Evolutionary conservation across 2,329 filamentous ascomycete genomes (phyloP), one percentile per base, ranked within the genome.

Genomic region (Apiospora aurea): DNA sequence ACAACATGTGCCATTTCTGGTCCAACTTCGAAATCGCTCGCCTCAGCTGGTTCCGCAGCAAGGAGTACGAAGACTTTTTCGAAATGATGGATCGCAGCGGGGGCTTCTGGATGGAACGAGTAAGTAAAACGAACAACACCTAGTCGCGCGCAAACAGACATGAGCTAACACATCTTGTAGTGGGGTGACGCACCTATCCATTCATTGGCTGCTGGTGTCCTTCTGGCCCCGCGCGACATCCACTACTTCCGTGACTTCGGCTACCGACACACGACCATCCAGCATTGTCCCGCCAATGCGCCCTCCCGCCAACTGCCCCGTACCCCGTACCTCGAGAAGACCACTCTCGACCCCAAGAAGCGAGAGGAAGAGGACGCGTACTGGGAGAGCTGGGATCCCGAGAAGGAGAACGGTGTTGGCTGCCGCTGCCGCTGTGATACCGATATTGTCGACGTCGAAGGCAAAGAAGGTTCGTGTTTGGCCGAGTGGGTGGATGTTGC

Each of bases 1-100:
- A 99, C 87, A 99, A 99, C 85, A 99, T 99, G 96, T 99, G 96
- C 82, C 96, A 99, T 86, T 99, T 98, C 87, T 99, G 96, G 96
- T 97, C 95, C 82, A 99, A 99, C 82, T 99, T 99, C 77, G 96
- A 99, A 83, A 99, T 99, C 84, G 96, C 96, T 18, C 91, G 92
- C 73, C 89, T 99, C 73, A 93, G 94, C 84, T 99, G 95, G 91
- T 98, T 98, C 89, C 91, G 96, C 77, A 98, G 95, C 86, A 96
- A 97, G 84, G 93, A 95, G 80, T 99, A 99, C 81, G 93, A 97
- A 78, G 96, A 98, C 76, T 99, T 99, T 83, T 99, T 99, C 82
- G 88, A 98, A 79, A 97, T 97, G 93, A 98, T 99, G 96, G 96
- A 99, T 81, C 92, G 92, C 74, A 98, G 95, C 81, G 96, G 96